These are phyloP conservation scores for Rhazya stricta DNA, from an alignment of 257 asterid genomes.

Conservation along the genomic window DNA sequence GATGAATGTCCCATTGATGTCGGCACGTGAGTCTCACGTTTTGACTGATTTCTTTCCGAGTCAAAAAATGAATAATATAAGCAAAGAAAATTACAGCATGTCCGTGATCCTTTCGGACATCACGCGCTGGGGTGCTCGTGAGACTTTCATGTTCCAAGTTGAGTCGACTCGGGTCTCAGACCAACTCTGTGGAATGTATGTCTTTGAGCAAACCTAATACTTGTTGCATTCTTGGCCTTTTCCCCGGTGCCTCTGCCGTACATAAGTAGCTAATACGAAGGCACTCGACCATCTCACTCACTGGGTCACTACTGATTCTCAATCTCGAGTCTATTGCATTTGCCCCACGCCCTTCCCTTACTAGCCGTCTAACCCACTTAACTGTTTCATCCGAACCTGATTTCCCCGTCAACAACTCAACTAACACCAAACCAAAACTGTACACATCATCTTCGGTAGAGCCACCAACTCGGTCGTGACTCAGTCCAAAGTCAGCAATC, in stretches of 20 bases:
- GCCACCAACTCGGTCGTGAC: conserved; percentile 28
- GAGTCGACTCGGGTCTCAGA: conserved; percentile 12
- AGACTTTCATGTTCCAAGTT: neutral
- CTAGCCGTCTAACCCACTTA: conserved; percentile 48
- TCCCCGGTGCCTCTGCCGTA: conserved; percentile 67
- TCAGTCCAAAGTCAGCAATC: conserved; percentile 58
- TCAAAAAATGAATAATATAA: neutral
- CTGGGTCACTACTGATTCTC: conserved; percentile 43
- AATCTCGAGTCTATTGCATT: conserved; percentile 61
- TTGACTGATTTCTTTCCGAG: neutral
- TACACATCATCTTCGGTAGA: conserved; percentile 67
- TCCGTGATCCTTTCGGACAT: neutral
- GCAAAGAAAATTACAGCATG: neutral
- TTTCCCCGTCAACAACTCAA: conserved; percentile 66
- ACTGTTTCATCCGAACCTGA: conserved; percentile 39
- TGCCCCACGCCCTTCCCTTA: conserved; percentile 56
- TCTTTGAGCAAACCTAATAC: conserved; percentile 83
- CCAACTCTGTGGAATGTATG: conserved; percentile 30
- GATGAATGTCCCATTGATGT: conserved; percentile 1
- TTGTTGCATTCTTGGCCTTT: conserved; percentile 88
- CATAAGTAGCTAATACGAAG: conserved; percentile 85
- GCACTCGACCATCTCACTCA: conserved; percentile 75
- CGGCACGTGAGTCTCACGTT: conserved; percentile 16
- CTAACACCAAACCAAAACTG: conserved; percentile 59
- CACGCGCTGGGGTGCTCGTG: neutral